Evolutionary conservation across 306 rosid species (phyloP).

Genomic region (Citrullus mucosospermus): DNA sequence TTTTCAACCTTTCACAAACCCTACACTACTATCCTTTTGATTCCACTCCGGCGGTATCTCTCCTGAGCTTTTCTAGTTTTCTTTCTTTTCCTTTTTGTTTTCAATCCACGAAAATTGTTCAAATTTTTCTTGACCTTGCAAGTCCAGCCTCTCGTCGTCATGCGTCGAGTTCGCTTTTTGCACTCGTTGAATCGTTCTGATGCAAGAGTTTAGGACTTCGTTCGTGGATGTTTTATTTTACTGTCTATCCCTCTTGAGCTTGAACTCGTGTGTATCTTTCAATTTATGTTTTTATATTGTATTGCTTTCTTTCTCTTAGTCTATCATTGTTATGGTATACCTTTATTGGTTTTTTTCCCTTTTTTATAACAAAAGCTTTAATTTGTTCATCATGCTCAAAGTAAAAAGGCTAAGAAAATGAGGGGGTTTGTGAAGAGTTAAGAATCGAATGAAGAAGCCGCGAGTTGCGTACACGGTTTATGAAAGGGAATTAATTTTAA

Average conservation of each 20-base stretch:
- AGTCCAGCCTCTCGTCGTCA: constrained; percentile 13
- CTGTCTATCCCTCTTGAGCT: constrained; percentile 25
- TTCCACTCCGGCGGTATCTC: constrained; percentile 49
- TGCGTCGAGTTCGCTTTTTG: neutral
- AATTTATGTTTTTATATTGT: neutral
- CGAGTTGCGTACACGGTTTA: neutral
- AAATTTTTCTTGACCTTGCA: constrained; percentile 99
- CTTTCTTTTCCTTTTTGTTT: neutral
- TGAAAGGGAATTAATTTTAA: neutral
- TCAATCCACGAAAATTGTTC: constrained; percentile 18
- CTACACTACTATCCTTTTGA: neutral
- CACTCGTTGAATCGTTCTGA: neutral
- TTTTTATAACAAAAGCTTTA: neutral
- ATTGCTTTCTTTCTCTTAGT: neutral
- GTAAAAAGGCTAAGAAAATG: neutral
- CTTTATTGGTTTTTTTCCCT: too few relatives aligned
- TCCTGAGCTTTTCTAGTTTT: constrained; percentile 76
- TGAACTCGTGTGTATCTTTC: neutral
- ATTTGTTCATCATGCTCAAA: neutral
- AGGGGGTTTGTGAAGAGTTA: neutral
- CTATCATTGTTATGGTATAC: neutral
- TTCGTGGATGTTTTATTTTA: neutral
- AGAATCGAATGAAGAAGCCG: neutral
- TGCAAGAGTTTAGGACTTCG: neutral
- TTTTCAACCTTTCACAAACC: neutral